A percentile compares a stretch with the other conserved stretches of the same genome.
These are phyloP conservation scores for Triticum aestivum DNA, from an alignment of 176 grass and related monocot genomes.

Conservation along the genomic window IWGSC_CS_RefSeq_v2.1 NC_057807.1:650239912-650240411, in stretches of 20 bases:
- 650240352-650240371: conserved; percentile 25
- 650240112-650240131: not conserved
- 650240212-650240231: not conserved
- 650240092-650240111: not conserved
- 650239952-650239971: conserved; percentile 45
- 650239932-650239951: conserved; percentile 22
- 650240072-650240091: conserved; percentile 24
- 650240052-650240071: not conserved
- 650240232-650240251: not conserved
- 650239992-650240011: conserved; percentile 22
- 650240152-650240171: not conserved
- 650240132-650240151: not conserved
- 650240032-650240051: conserved; percentile 14
- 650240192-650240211: conserved; percentile 14
- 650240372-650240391: conserved; percentile 13
- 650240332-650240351: not conserved
- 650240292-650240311: not conserved
- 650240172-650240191: not conserved
- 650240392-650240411: conserved; percentile 23
- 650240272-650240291: conserved; percentile 16
- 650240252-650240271: not conserved
- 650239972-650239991: conserved; percentile 55
- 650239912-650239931: not conserved
- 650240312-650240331: not conserved
- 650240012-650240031: conserved; percentile 5